Evolutionary conservation across 345 rosid species (phyloP).

Genomic region (Iberis pinnata): DNA sequence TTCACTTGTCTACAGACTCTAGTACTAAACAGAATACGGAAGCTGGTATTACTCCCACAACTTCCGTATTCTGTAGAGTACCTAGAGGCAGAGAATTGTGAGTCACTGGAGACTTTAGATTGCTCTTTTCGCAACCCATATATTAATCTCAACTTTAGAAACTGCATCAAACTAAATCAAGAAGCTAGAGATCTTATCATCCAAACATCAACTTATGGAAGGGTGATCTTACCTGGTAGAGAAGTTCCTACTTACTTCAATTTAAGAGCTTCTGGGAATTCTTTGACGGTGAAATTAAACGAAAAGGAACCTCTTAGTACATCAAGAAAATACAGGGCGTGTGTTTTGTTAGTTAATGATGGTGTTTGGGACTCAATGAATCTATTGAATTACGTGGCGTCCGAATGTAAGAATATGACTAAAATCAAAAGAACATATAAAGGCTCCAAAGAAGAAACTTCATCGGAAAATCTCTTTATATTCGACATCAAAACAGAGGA

Average conservation of each 20-base stretch:
- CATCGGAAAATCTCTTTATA: too few species aligned
- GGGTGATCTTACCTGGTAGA: not conserved
- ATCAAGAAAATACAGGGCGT: not conserved
- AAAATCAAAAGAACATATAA: too few species aligned
- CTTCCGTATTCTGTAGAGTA: not conserved
- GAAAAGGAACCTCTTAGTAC: too few species aligned
- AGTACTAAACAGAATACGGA: not conserved
- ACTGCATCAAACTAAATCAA: constrained; percentile 2
- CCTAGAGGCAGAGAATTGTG: not conserved
- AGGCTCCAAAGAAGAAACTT: too few species aligned
- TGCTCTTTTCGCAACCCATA: not conserved
- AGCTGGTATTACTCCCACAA: not conserved
- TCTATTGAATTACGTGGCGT: too few species aligned
- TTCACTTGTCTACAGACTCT: not conserved
- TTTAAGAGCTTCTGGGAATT: not conserved
- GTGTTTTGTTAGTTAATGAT: not conserved
- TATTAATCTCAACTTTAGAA: not conserved
- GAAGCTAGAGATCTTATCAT: not conserved
- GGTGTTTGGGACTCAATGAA: too few species aligned
- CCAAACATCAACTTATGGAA: not conserved
- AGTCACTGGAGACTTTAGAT: not conserved
- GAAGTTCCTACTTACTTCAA: not conserved
- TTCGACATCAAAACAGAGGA: too few species aligned
- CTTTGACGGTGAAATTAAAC: too few species aligned
- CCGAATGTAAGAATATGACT: too few species aligned